Percentiles rank a stretch among this genome's conserved stretches.
phyloP scores from a whole-genome alignment of 805 yeast species.

The Wilhelminamyces savonicus region DNA sequence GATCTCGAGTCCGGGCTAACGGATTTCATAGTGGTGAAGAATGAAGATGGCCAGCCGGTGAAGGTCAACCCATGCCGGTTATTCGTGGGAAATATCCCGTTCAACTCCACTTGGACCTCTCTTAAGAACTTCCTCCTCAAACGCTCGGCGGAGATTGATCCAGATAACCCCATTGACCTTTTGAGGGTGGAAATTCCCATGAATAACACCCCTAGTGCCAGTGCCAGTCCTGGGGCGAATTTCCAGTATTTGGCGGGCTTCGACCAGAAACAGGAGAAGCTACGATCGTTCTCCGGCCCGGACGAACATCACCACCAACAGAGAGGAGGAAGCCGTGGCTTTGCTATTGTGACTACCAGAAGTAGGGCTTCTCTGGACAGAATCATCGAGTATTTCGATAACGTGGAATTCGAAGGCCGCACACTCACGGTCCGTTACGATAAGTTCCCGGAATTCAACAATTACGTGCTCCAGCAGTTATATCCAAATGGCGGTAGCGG shows the following conservation, averaged over 20 bases:
- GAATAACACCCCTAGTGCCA: conserved; percentile 19
- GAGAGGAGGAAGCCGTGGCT: conserved; percentile 40
- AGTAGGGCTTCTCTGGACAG: conserved; percentile 40
- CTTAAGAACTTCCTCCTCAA: conserved; percentile 22
- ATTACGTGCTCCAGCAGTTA: conserved; percentile 8
- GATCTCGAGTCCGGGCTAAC: conserved; percentile 2
- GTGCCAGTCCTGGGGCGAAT: not conserved
- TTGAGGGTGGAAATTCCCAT: conserved; percentile 36
- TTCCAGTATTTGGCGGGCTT: no score
- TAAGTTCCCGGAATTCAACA: conserved; percentile 39
- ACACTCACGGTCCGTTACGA: conserved; percentile 57
- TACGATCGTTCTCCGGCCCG: no score
- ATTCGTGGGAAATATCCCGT: conserved; percentile 55
- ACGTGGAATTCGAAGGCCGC: conserved; percentile 52
- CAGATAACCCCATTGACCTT: conserved; percentile 19
- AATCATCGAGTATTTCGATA: conserved; percentile 47
- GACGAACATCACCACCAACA: no score
- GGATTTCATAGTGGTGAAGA: conserved; percentile 11
- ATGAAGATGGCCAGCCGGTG: conserved; percentile 20
- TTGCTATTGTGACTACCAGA: conserved; percentile 55
- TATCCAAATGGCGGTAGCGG: not conserved
- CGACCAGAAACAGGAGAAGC: no score
- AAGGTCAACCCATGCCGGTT: conserved; percentile 39
- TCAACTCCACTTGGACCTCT: conserved; percentile 31
- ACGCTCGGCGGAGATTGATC: conserved; percentile 19